Percentiles rank a stretch among this genome's conserved stretches.
These are phyloP conservation scores for Jamesozyma spencerorum DNA, from an alignment of 805 yeast species.

Conservation along the genomic window DNA sequence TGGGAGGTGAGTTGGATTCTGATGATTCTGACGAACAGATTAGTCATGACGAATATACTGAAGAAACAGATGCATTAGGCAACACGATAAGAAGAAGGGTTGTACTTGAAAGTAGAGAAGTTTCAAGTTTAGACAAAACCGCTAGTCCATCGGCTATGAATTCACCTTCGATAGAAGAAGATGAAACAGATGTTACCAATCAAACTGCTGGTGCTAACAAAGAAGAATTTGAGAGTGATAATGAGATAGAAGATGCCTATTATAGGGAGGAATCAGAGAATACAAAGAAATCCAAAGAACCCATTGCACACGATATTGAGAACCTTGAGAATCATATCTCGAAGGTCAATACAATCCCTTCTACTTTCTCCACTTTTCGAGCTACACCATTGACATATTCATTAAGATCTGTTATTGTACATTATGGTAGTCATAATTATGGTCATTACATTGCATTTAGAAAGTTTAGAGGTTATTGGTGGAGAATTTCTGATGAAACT, in stretches of 20 bases:
- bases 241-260: slow-evolving; percentile 7
- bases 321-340: slow-evolving; percentile 6
- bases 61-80: slow-evolving; percentile 28
- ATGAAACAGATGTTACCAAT: slow-evolving; percentile 6
- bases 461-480: slow-evolving; percentile 77
- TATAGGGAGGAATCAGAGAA: slow-evolving; percentile 6
- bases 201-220: slow-evolving; percentile 9
- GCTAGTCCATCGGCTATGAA: not conserved
- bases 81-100: slow-evolving; percentile 20
- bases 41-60: slow-evolving; percentile 17
- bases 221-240: slow-evolving; percentile 2
- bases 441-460: slow-evolving; percentile 95
- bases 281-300: slow-evolving; percentile 10
- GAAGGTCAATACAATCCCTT: slow-evolving; percentile 5
- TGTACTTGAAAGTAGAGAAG: slow-evolving; percentile 10
- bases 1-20: slow-evolving; percentile 17
- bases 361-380: slow-evolving; percentile 12
- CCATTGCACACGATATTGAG: slow-evolving; percentile 2
- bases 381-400: slow-evolving; percentile 49
- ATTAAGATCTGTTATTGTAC: slow-evolving; percentile 79
- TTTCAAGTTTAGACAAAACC: slow-evolving; percentile 4
- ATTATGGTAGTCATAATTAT: slow-evolving; percentile 91
- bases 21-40: slow-evolving; percentile 10
- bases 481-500: slow-evolving; percentile 88
- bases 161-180: slow-evolving; percentile 1